Evolutionary conservation across 1,139 yeast genomes (phyloP).

Genomic region (Magnusiomyces fungicola): DNA sequence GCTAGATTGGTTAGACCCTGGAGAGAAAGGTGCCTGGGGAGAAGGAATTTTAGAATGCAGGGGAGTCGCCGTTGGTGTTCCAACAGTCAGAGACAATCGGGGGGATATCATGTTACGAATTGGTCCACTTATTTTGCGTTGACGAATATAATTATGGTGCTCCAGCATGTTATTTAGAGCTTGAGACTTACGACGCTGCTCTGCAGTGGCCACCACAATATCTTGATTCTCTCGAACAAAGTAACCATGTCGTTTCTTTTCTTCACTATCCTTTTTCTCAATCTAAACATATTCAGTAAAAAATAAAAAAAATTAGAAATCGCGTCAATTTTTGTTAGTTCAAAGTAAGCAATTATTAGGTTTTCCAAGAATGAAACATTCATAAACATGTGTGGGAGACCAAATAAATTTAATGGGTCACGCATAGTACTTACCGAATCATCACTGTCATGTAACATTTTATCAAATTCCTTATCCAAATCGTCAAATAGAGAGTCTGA

Average conservation of each 20-base stretch:
- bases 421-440: conserved; percentile 22
- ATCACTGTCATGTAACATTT: conserved; percentile 26
- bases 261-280: background rate
- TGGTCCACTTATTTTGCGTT: conserved; percentile 21
- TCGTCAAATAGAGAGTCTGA: conserved; percentile 39
- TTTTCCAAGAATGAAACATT: background rate
- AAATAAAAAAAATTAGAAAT: background rate
- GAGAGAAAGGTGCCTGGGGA: no score
- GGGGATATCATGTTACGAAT: conserved; percentile 17
- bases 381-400: no score
- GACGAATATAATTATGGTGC: background rate
- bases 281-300: background rate
- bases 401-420: background rate
- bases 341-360: no score
- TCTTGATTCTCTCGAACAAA: conserved; percentile 29
- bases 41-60: no score
- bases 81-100: background rate
- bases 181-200: background rate
- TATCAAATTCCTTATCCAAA: conserved; percentile 34
- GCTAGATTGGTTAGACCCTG: no score
- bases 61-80: no score
- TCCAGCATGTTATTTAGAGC: background rate
- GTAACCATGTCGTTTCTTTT: conserved; percentile 27
- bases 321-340: no score
- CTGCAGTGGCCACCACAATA: conserved; percentile 28